Conservation (phyloP, 1,284 basidiomycete species). For the Hemileia vastatrix region DNA sequence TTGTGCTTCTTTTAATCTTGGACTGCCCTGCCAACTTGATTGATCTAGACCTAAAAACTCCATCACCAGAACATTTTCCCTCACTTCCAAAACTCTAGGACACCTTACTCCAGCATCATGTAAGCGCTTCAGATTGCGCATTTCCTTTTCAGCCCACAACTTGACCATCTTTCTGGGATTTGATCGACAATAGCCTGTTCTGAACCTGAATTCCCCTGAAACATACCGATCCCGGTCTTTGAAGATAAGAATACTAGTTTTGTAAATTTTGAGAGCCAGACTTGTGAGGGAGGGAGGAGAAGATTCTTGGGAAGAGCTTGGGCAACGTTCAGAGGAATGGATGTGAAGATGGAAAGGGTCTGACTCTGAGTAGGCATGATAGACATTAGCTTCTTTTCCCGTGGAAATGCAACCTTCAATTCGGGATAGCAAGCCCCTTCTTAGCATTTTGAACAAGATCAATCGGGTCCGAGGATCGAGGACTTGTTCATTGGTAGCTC, state of each 20-base stretch:
- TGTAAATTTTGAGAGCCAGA: slow-evolving; percentile 92
- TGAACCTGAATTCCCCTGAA: slow-evolving; percentile 73
- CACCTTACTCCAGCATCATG: slow-evolving; percentile 69
- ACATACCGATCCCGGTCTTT: slow-evolving; percentile 95
- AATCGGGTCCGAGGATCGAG: slow-evolving; percentile 80
- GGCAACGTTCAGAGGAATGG: no score
- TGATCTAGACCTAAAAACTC: slow-evolving; percentile 66
- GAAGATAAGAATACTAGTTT: slow-evolving; percentile 95
- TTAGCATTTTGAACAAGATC: slow-evolving; percentile 87
- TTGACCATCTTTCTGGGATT: slow-evolving; percentile 99
- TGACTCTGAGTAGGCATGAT: slow-evolving; percentile 57
- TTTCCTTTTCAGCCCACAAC: slow-evolving; percentile 98
- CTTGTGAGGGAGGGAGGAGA: slow-evolving; percentile 49
- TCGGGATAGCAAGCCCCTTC: slow-evolving; percentile 68
- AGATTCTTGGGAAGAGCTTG: slow-evolving; percentile 48
- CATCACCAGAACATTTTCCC: slow-evolving; percentile 97
- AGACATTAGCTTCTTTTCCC: slow-evolving; percentile 95
- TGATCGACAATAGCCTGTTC: slow-evolving; percentile 77
- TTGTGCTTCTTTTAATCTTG: slow-evolving; percentile 76
- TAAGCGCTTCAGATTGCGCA: slow-evolving; percentile 84
- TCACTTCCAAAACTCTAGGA: slow-evolving; percentile 80
- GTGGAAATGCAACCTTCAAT: slow-evolving; percentile 90
- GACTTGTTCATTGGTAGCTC: slow-evolving; percentile 89
- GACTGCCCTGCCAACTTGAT: slow-evolving; percentile 24
- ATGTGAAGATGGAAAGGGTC: slow-evolving; percentile 29